These are phyloP conservation scores for Xylaria curta DNA, from an alignment of 495 filamentous ascomycete genomes.

Conservation along the genomic window DNA sequence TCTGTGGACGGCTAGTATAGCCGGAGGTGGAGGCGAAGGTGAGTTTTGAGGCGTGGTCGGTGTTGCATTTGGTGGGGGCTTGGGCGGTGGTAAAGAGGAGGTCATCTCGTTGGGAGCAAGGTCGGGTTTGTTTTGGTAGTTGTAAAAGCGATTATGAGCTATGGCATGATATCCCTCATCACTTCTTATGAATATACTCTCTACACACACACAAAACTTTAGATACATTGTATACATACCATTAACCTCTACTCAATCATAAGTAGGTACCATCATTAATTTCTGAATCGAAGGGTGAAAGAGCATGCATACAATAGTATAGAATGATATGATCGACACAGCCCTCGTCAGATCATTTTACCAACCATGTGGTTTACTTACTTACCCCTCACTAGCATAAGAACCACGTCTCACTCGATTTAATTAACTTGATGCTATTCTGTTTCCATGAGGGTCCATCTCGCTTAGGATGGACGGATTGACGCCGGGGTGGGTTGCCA, in stretches of 20 bases:
- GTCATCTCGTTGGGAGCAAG: neutral
- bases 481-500: constrained; percentile 12
- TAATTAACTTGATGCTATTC: constrained; percentile 8
- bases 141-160: constrained; percentile 35
- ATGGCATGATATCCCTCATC: constrained; percentile 43
- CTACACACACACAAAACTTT: neutral
- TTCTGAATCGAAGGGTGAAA: neutral
- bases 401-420: neutral
- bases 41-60: constrained; percentile 45
- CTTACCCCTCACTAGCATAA: neutral
- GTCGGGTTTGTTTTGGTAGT: constrained; percentile 19
- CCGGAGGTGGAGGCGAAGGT: constrained; percentile 55
- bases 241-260: neutral
- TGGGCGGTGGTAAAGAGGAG: neutral
- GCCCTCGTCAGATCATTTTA: constrained; percentile 8
- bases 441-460: neutral
- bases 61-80: neutral
- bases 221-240: neutral
- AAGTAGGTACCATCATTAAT: neutral
- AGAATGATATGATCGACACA: neutral
- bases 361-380: neutral
- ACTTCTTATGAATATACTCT: constrained; percentile 24
- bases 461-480: constrained; percentile 20
- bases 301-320: neutral
- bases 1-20: constrained; percentile 66